phyloP scores from a whole-genome alignment of 148 eudicot genomes.

The Arctostaphylos glauca region DNA sequence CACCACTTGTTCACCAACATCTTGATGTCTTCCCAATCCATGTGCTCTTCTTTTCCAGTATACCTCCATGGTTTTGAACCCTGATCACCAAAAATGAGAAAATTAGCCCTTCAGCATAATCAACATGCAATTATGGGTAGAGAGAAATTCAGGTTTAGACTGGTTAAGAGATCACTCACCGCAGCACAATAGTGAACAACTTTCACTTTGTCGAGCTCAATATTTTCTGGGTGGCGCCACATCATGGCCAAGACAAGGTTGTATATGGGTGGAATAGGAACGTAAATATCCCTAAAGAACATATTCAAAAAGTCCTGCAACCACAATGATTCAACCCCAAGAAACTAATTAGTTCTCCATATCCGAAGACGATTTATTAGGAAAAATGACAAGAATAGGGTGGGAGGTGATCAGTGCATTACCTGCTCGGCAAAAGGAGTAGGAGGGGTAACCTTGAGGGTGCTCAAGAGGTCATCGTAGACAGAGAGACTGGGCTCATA shows the following conservation, averaged over 20 bases:
- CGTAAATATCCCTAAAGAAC: constrained; percentile 42
- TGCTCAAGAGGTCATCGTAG: constrained; percentile 32
- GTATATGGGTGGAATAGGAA: constrained; percentile 38
- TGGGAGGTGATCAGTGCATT: background rate
- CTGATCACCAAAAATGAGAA: constrained; percentile 6
- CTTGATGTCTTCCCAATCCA: constrained; percentile 64
- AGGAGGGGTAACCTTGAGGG: constrained; percentile 37
- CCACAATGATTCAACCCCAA: background rate
- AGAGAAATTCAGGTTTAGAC: background rate
- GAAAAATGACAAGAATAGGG: too few species aligned
- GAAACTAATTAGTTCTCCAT: background rate
- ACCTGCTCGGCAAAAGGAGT: constrained; percentile 50
- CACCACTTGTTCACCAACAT: constrained; percentile 65
- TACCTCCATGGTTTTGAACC: constrained; percentile 88
- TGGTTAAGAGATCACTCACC: constrained; percentile 15
- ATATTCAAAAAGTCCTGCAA: constrained; percentile 45
- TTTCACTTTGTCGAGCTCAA: constrained; percentile 34
- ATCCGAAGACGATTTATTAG: too few species aligned
- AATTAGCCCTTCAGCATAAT: background rate
- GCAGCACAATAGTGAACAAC: constrained; percentile 52
- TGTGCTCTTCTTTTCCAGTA: constrained; percentile 65
- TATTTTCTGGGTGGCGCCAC: constrained; percentile 49
- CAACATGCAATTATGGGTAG: background rate
- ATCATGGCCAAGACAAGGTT: constrained; percentile 49
- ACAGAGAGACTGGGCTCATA: constrained; percentile 33